Evolutionary conservation across 441 rosid genomes (phyloP).

Genomic region (Gossypium schwendimanii): DNA sequence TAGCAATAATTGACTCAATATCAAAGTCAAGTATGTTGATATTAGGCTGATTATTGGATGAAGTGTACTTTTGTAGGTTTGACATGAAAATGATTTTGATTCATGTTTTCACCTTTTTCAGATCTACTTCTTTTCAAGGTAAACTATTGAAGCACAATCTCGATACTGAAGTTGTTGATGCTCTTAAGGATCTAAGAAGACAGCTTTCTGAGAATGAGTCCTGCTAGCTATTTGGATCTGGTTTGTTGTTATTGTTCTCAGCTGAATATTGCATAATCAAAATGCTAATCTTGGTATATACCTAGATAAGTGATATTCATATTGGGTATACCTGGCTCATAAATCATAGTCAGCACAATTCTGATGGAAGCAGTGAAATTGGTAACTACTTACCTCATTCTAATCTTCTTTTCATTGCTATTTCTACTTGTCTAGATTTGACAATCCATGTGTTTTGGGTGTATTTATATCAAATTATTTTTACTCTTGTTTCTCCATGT

Average conservation of each 20-base stretch:
- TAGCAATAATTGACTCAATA: not conserved
- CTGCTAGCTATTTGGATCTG: slow-evolving; percentile 19
- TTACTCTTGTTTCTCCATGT: not conserved
- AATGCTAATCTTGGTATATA: not conserved
- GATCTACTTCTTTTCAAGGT: slow-evolving; percentile 72
- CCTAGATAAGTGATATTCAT: not conserved
- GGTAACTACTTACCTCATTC: not conserved
- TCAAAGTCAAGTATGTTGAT: not conserved
- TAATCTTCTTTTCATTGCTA: not conserved
- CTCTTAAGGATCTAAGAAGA: slow-evolving; percentile 59
- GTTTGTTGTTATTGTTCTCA: not conserved
- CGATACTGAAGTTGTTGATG: slow-evolving; percentile 70
- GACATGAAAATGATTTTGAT: not conserved
- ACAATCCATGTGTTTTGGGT: not conserved
- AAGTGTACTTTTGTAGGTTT: not conserved
- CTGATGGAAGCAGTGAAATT: not conserved
- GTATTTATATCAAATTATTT: not conserved
- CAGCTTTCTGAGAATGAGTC: slow-evolving; percentile 44
- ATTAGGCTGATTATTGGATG: not conserved
- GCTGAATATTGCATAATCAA: not conserved
- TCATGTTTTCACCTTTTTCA: slow-evolving; percentile 16
- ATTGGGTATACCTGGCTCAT: not conserved
- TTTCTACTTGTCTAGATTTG: not conserved
- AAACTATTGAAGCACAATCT: slow-evolving; percentile 74
- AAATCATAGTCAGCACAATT: not conserved